Conservation (phyloP, 2,329 filamentous ascomycete genomes). For the Aspergillus versicolor region DNA sequence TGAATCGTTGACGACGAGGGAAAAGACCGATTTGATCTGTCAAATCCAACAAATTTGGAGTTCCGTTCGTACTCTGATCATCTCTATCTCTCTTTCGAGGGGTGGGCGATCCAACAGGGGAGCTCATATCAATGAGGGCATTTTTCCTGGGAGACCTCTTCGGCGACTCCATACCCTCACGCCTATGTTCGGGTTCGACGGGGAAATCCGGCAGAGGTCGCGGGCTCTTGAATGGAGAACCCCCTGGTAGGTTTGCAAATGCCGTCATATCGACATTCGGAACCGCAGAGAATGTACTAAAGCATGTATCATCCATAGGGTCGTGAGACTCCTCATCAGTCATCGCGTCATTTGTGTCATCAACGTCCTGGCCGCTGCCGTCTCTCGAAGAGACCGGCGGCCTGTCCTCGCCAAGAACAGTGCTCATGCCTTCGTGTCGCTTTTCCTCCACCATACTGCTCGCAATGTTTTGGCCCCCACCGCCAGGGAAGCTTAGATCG, state of each 20-base stretch:
- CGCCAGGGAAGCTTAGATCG: conserved; percentile 18
- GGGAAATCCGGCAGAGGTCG: conserved; percentile 45
- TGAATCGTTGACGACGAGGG: conserved; percentile 50
- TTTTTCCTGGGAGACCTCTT: conserved; percentile 36
- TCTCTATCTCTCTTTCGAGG: conserved; percentile 51
- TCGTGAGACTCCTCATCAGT: conserved; percentile 32
- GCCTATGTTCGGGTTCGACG: conserved; percentile 9
- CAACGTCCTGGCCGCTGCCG: conserved; percentile 22
- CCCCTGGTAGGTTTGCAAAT: conserved; percentile 68
- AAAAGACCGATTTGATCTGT: conserved; percentile 71
- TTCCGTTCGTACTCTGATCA: conserved; percentile 52
- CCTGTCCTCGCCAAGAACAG: conserved; percentile 32
- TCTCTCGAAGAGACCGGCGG: conserved; percentile 21
- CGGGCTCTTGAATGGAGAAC: conserved; percentile 57
- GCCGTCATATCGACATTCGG: conserved; percentile 74
- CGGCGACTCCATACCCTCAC: conserved; percentile 13
- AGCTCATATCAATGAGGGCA: conserved; percentile 33
- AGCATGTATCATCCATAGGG: conserved; percentile 49
- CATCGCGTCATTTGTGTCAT: conserved; percentile 28
- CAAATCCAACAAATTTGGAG: conserved; percentile 83
- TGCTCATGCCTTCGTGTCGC: conserved; percentile 44
- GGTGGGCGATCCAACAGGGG: conserved; percentile 43
- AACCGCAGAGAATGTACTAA: conserved; percentile 86
- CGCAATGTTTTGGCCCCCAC: conserved; percentile 23
- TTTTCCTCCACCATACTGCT: conserved; percentile 40